Conservation (phyloP, 805 yeast species). For the Yamadazyma sp. region DNA sequence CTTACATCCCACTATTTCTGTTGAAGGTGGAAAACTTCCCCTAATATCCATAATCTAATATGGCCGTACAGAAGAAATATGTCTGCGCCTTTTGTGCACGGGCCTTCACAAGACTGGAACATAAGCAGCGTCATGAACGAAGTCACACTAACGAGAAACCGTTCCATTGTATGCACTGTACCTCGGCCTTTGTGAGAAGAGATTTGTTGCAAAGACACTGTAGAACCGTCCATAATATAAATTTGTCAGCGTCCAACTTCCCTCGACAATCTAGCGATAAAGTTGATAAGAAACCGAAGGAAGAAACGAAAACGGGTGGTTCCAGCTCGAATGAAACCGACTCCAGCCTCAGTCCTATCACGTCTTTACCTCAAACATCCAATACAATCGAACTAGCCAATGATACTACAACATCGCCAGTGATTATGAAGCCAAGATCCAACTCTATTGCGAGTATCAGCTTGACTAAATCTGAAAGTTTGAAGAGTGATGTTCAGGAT, state of each 20-base stretch:
- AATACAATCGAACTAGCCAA: too few species aligned
- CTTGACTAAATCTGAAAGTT: constrained; percentile 1
- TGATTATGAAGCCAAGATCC: too few species aligned
- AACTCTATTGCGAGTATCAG: constrained; percentile 8
- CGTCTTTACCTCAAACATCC: too few species aligned
- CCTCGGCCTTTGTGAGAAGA: constrained; percentile 72
- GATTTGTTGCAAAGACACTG: constrained; percentile 76
- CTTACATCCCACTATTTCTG: too few species aligned
- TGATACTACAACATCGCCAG: too few species aligned
- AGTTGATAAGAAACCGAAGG: constrained; percentile 1
- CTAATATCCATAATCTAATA: too few species aligned
- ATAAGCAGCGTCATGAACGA: constrained; percentile 73
- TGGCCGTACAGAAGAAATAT: constrained; percentile 60
- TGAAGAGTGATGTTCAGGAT: constrained; percentile 11
- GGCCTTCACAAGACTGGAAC: constrained; percentile 78
- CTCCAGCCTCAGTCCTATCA: not conserved
- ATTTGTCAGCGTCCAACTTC: constrained; percentile 12
- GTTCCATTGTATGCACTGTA: constrained; percentile 68
- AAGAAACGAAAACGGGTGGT: constrained; percentile 6
- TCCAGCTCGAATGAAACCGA: too few species aligned
- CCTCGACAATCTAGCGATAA: too few species aligned
- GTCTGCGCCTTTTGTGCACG: constrained; percentile 79
- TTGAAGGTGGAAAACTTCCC: too few species aligned
- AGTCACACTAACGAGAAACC: constrained; percentile 82
- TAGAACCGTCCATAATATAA: constrained; percentile 67